Base-by-base conservation (phyloP, 768 basidiomycete genomes). In the Lactifluus piperatus region DNA sequence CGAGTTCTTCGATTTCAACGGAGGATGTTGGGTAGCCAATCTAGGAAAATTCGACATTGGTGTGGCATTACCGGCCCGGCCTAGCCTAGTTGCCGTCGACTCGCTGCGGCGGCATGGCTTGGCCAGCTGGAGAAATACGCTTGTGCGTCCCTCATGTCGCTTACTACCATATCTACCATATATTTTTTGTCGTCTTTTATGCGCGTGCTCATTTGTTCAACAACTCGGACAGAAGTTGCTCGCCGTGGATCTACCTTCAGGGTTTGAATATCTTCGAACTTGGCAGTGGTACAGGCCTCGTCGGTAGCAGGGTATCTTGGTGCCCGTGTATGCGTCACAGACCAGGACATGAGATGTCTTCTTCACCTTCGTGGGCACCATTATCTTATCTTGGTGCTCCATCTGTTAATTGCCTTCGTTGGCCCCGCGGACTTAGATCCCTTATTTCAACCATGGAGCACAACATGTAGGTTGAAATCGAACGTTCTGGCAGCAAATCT, bases 101-200 rank as follows among this genome's bases (percentile, higher is more conserved):
- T n/a, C n/a, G 94, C 1, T 97, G 94, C 69, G 94, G 94, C 16
- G 94, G 94, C 4, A 81, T 94, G 37, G 84, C 89, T 2, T 95
- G 94, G 94, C 91, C 91, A 4, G 90, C 93, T 8, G 94, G 92
- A 64, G 83, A 91, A 80, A 91, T 92, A 65, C 65, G 74, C 69
- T 22, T 20, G 4, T 49, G 13, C 14, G 22, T 18, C 11, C 16
- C 27, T 44, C 14, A 41, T 34, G 3, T 27, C 37, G 36, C 29
- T 41, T 41, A 48, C 37, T 29, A 37, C n/a, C 20, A 5, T 36
- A 51, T 43, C 41, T 29, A 39, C 27, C 10, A 1, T 37, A 51
- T 41, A 16, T 47, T 30, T 24, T 30, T 16, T 37, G 44, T 51
- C 43, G n/a, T n/a, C n/a, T n/a, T n/a, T n/a, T n/a, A n/a, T n/a